phyloP scores from a whole-genome alignment of 257 asterid genomes.

The Orobanche coerulescens region DNA sequence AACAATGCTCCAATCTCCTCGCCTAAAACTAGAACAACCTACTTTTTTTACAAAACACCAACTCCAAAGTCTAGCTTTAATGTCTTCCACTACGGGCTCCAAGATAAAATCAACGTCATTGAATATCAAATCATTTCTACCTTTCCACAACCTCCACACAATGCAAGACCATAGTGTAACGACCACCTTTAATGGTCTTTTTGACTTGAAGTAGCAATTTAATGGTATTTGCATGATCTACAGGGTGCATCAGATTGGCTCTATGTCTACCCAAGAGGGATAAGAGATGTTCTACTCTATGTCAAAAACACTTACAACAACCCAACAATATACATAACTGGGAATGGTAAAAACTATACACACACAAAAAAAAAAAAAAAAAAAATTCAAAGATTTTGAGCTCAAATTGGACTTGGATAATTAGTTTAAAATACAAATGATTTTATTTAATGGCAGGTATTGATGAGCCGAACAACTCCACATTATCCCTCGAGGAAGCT shows the following conservation, averaged over 20 bases:
- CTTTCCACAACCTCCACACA: no score
- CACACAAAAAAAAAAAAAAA: not conserved
- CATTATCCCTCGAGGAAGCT: constrained; percentile 19
- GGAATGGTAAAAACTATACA: constrained; percentile 30
- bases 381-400: not conserved
- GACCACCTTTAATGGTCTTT: no score
- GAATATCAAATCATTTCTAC: no score
- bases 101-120: no score
- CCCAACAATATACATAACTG: constrained; percentile 31
- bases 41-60: no score
- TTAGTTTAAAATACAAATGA: not conserved
- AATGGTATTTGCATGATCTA: not conserved
- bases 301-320: constrained; percentile 26
- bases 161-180: no score
- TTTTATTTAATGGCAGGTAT: constrained; percentile 19
- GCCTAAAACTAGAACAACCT: no score
- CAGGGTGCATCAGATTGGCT: constrained; percentile 31
- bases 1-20: no score
- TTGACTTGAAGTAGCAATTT: no score
- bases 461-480: constrained; percentile 26
- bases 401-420: not conserved
- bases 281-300: constrained; percentile 23
- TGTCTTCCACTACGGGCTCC: no score
- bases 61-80: no score
- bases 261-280: constrained; percentile 33